Conservation (phyloP, 805 yeast genomes). For the Deakozyma indianensis region DNA sequence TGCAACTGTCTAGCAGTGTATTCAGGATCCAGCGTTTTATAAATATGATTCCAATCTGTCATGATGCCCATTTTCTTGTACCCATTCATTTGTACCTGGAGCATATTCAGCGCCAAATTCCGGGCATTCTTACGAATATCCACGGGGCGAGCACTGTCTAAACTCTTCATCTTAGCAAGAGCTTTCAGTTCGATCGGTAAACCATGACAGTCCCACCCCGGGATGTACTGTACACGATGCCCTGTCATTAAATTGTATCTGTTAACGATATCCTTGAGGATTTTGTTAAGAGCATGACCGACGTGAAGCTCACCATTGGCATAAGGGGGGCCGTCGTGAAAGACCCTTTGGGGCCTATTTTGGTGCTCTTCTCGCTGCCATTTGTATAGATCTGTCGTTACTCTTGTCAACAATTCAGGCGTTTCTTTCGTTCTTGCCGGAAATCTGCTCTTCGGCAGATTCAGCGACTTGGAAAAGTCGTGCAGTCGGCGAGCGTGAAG, state of each 20-base stretch:
- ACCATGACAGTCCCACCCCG: conserved; percentile 99
- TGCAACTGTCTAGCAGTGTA: conserved; percentile 66
- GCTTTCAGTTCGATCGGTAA: conserved; percentile 91
- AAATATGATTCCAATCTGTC: conserved; percentile 60
- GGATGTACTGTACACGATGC: conserved; percentile 52
- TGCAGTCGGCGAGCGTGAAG: conserved; percentile 6
- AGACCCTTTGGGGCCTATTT: conserved; percentile 30
- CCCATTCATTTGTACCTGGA: conserved; percentile 44
- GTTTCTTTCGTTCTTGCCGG: conserved; percentile 44
- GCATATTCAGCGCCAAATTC: conserved; percentile 53
- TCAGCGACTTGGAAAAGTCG: conserved; percentile 36
- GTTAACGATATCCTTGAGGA: conserved; percentile 72
- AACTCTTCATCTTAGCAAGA: conserved; percentile 25
- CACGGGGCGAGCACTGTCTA: conserved; percentile 20
- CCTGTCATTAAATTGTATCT: conserved; percentile 55
- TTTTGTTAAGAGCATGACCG: conserved; percentile 85
- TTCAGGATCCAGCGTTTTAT: conserved; percentile 53
- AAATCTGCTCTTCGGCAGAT: conserved; percentile 56
- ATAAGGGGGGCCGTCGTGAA: conserved; percentile 98
- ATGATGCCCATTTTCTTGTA: conserved; percentile 64
- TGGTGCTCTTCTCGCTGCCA: conserved; percentile 35
- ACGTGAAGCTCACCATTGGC: conserved; percentile 91
- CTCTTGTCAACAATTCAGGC: conserved; percentile 33
- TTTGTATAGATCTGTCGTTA: conserved; percentile 46
- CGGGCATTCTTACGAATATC: conserved; percentile 55